Percentiles rank a stretch among this genome's conserved stretches.
Conservation (phyloP, 1,139 yeast species). For the Kluyveromyces sp. region DNA sequence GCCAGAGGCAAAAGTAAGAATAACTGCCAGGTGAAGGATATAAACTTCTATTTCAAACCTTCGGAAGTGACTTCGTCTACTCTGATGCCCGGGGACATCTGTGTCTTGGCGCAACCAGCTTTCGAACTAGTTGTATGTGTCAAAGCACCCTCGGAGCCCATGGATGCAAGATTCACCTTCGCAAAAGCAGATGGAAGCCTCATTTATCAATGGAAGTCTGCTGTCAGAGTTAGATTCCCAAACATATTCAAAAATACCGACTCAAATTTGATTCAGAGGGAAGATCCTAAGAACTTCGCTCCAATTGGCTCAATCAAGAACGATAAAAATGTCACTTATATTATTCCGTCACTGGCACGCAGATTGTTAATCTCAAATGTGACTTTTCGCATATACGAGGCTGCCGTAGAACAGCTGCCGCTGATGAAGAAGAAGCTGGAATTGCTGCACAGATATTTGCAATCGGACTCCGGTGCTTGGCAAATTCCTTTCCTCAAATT, state of each 20-base stretch:
- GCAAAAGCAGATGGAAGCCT: conserved; percentile 53
- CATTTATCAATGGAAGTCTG: conserved; percentile 40
- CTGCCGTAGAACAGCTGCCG: conserved; percentile 35
- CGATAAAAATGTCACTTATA: conserved; percentile 17
- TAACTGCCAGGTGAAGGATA: conserved; percentile 2
- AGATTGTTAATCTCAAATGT: conserved; percentile 26
- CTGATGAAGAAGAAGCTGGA: conserved; percentile 40
- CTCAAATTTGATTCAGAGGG: conserved; percentile 29
- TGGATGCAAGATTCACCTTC: conserved; percentile 48
- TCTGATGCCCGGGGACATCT: conserved; percentile 41
- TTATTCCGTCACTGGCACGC: conserved; percentile 25
- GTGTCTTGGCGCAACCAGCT: conserved; percentile 35
- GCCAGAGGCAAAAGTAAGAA: too few species aligned
- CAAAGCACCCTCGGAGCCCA: conserved; percentile 36
- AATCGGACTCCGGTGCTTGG: conserved; percentile 41
- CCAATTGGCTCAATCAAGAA: conserved; percentile 32
- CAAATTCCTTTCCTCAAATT: conserved; percentile 47
- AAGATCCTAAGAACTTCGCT: conserved; percentile 18
- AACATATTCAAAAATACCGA: conserved; percentile 38
- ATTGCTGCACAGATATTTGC: conserved; percentile 47
- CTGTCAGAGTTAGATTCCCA: conserved; percentile 50
- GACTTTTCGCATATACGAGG: conserved; percentile 22
- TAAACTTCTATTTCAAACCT: conserved; percentile 10
- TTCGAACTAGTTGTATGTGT: conserved; percentile 39
- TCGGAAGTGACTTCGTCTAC: conserved; percentile 21